These are phyloP conservation scores for Blastocystis sp. DNA, from an alignment of 352 stramenopile genomes.

Conservation along the genomic window DNA sequence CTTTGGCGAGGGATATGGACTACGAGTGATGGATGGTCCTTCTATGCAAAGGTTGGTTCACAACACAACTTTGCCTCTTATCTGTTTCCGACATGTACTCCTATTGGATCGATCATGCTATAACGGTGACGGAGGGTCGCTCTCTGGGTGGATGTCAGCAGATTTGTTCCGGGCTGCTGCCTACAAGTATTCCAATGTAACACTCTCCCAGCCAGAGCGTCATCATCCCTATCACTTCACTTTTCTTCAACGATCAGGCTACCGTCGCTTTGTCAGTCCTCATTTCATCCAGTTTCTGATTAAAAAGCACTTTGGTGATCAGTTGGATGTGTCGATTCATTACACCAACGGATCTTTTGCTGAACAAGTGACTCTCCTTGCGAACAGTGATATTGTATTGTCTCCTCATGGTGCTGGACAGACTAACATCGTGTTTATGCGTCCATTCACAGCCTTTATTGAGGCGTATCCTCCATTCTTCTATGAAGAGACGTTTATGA, in stretches of 20 bases:
- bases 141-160: not conserved
- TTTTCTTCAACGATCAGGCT: not conserved
- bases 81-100: not conserved
- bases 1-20: not conserved
- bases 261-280: not conserved
- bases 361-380: not conserved
- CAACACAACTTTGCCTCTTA: not conserved
- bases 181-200: slow-evolving; percentile 9
- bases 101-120: slow-evolving; percentile 20
- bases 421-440: slow-evolving; percentile 43
- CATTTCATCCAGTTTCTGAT: not conserved
- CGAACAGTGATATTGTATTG: not conserved
- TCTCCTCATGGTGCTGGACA: slow-evolving; percentile 3
- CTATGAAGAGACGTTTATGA: slow-evolving; percentile 21
- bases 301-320: not conserved
- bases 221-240: not conserved
- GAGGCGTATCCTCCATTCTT: slow-evolving; percentile 40
- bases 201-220: not conserved
- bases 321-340: not conserved
- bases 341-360: slow-evolving; percentile 7
- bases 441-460: slow-evolving; percentile 15
- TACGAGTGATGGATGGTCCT: not conserved
- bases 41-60: not conserved
- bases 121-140: slow-evolving; percentile 18
- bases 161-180: not conserved